These are phyloP conservation scores for Talaromyces albobiverticillius DNA, from an alignment of 2,329 filamentous ascomycete genomes.

Conservation along the genomic window DNA sequence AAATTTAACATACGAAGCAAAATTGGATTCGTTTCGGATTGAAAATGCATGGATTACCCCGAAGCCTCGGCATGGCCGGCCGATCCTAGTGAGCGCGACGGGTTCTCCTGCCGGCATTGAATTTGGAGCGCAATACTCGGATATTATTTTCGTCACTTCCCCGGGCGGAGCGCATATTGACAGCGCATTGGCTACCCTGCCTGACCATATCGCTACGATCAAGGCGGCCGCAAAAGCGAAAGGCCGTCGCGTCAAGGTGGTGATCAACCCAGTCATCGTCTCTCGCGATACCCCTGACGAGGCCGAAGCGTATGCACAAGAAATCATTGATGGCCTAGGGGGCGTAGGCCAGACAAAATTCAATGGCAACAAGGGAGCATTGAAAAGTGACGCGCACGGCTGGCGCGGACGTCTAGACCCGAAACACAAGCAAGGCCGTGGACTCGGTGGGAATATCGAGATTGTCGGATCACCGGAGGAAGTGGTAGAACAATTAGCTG, in stretches of 20 bases:
- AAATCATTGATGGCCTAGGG: conserved; percentile 16
- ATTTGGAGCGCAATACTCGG: conserved; percentile 20
- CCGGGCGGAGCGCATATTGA: conserved; percentile 22
- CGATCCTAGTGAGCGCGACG: conserved; percentile 22
- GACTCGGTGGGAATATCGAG: conserved; percentile 21
- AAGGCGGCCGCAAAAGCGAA: conserved; percentile 19
- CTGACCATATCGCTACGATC: conserved; percentile 21
- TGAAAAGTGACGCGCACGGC: conserved; percentile 22
- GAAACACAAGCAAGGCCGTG: conserved; percentile 19
- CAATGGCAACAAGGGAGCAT: too few relatives aligned
- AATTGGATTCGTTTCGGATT: conserved; percentile 18
- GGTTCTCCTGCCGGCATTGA: conserved; percentile 22
- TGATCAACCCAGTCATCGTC: conserved; percentile 23
- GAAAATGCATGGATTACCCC: conserved; percentile 24
- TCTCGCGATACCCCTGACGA: conserved; percentile 22
- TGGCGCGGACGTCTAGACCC: conserved; percentile 20
- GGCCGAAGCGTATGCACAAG: conserved; percentile 19
- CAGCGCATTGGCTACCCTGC: conserved; percentile 21
- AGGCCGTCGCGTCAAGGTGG: conserved; percentile 18
- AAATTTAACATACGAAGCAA: conserved; percentile 21
- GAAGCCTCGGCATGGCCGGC: conserved; percentile 21
- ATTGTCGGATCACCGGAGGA: conserved; percentile 21
- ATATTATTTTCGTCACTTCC: conserved; percentile 24
- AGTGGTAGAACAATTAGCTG: conserved; percentile 20
- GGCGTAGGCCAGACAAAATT: too few relatives aligned